phyloP scores from a whole-genome alignment of 768 basidiomycete species.

The Pholiota conissans region DNA sequence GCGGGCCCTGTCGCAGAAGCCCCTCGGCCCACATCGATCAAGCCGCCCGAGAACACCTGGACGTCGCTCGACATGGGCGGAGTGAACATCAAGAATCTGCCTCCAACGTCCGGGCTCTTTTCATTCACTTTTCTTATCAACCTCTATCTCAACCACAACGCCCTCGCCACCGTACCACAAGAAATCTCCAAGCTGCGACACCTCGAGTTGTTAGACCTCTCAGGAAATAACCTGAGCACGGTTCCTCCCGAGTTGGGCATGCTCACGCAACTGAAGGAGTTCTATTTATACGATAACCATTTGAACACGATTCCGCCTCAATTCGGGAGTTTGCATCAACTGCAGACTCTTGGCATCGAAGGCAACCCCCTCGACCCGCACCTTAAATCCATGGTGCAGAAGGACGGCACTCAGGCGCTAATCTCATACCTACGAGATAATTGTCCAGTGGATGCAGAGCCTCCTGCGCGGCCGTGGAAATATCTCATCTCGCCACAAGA shows the following conservation, averaged over 20 bases:
- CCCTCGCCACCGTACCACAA: constrained; percentile 73
- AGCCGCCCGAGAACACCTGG: constrained; percentile 81
- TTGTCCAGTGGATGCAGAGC: constrained; percentile 78
- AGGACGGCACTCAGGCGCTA: constrained; percentile 89
- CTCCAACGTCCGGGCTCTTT: constrained; percentile 72
- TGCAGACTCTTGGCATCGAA: constrained; percentile 92
- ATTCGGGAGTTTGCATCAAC: constrained; percentile 86
- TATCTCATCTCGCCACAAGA: constrained; percentile 58
- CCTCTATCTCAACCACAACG: constrained; percentile 96
- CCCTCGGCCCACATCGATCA: constrained; percentile 60
- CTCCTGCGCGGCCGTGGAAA: constrained; percentile 82
- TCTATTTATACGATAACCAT: constrained; percentile 95
- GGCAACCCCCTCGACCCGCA: constrained; percentile 90
- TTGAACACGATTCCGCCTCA: constrained; percentile 83
- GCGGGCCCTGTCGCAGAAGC: constrained; percentile 71
- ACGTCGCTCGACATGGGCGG: constrained; percentile 95
- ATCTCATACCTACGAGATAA: constrained; percentile 92
- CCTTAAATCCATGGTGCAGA: constrained; percentile 82
- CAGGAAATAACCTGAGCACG: constrained; percentile 77
- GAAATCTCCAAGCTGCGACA: constrained; percentile 83
- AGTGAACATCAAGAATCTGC: constrained; percentile 88
- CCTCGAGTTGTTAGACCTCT: constrained; percentile 88
- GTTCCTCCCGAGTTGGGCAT: constrained; percentile 90
- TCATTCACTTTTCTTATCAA: constrained; percentile 91
- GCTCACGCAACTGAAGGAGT: constrained; percentile 85